Percentiles rank a stretch among this genome's conserved stretches.
Evolutionary conservation across 306 rosid genomes (phyloP).

Genomic region (Citrullus mucosospermus): DNA sequence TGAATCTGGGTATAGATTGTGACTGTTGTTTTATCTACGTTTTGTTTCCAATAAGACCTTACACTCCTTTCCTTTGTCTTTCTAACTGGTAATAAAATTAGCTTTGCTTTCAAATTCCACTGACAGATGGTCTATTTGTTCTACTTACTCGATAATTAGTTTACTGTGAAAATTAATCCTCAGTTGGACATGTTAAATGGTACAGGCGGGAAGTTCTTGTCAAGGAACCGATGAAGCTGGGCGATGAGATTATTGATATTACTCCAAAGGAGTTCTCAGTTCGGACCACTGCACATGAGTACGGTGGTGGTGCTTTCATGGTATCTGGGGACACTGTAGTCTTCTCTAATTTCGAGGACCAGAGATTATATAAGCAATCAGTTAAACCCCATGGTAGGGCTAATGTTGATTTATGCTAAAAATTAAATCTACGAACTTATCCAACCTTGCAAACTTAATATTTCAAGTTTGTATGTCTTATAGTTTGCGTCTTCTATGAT

Average conservation of each 20-base stretch:
- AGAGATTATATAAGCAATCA: constrained; percentile 69
- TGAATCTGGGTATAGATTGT: constrained; percentile 48
- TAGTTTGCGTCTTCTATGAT: not conserved
- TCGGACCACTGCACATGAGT: constrained; percentile 83
- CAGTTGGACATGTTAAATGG: not conserved
- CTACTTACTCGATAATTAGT: not conserved
- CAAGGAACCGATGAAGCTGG: constrained; percentile 48
- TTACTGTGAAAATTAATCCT: not conserved
- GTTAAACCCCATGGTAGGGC: not conserved
- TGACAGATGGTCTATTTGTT: not conserved
- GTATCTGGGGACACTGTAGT: constrained; percentile 48
- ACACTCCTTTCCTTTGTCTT: not conserved
- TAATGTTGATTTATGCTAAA: not conserved
- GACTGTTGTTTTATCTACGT: not conserved
- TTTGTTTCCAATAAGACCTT: not conserved
- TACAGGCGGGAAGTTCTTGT: constrained; percentile 75
- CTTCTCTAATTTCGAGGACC: constrained; percentile 79
- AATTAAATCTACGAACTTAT: not conserved
- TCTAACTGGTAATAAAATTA: not conserved
- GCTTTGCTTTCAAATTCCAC: not conserved
- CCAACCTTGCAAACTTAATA: not conserved
- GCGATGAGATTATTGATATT: constrained; percentile 50
- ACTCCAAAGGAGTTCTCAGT: constrained; percentile 79
- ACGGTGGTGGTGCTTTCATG: constrained; percentile 81
- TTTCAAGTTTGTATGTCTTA: not conserved